A percentile compares a stretch with the other conserved stretches of the same genome.
Evolutionary conservation across 2,329 filamentous ascomycete genomes (phyloP).

Genomic region (Calycina herbarum): DNA sequence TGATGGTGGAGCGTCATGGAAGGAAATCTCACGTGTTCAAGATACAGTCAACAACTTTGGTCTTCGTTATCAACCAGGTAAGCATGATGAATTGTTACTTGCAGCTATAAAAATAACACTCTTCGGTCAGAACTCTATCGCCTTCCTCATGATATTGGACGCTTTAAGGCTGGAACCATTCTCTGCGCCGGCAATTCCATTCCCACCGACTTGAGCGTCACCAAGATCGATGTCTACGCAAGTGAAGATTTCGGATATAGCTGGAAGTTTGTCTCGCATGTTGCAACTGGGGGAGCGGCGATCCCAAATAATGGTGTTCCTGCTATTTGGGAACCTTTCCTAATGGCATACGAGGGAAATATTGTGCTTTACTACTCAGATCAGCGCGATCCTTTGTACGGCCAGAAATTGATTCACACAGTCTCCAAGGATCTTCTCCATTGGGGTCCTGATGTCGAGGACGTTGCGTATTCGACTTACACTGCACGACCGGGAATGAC

Average conservation of each 20-base stretch:
- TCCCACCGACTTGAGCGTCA: constrained; percentile 56
- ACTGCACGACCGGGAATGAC: constrained; percentile 69
- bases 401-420: constrained; percentile 65
- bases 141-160: constrained; percentile 57
- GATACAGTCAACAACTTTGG: constrained; percentile 66
- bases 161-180: constrained; percentile 62
- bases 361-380: constrained; percentile 71
- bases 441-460: constrained; percentile 61
- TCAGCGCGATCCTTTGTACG: constrained; percentile 64
- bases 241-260: constrained; percentile 57
- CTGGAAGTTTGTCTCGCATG: constrained; percentile 67
- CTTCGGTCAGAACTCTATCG: constrained; percentile 54
- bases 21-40: constrained; percentile 59
- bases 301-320: constrained; percentile 62
- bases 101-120: too few species aligned
- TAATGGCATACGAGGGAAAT: constrained; percentile 57
- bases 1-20: constrained; percentile 56
- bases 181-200: constrained; percentile 50
- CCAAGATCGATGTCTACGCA: constrained; percentile 70
- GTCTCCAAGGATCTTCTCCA: constrained; percentile 55
- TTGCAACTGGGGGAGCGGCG: constrained; percentile 60
- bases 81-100: too few species aligned
- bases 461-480: constrained; percentile 63
- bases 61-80: constrained; percentile 62
- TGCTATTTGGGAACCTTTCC: constrained; percentile 73